Base-by-base conservation (phyloP, 2,329 filamentous ascomycete genomes). In the Rhynchosporium agropyri region DNA sequence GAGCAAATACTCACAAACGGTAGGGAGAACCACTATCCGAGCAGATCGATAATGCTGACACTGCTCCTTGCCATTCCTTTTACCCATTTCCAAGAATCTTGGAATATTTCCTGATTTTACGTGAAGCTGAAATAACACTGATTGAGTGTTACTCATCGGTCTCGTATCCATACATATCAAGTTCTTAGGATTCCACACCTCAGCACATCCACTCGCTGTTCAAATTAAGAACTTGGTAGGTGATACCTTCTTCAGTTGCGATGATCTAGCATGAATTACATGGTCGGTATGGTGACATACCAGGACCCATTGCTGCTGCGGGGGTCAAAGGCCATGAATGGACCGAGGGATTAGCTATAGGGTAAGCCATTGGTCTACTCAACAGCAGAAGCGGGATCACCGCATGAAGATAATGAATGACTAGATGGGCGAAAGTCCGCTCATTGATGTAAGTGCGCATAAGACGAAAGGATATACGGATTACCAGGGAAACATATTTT, bases 131-230 rank as follows among this genome's bases (percentile, higher is more conserved):
- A 10, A 8, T 26, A 26, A 53, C 33, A 38, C 38, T 53, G 1
- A 6, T 4, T 10, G 7, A 53, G 50, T 56, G 53, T 15, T 56
- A 6, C 53, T 56, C 20, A 29, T 46, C 9, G 54, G 50, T 38
- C 31, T 51, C 12, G 45, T 54, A 9, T 38, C 53, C 45, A 62
- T 58, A 46, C 60, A 62, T 6, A 57, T 51, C 26, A 55, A 55
- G 36, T 62, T 54, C 15, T 38, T 54, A 20, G 46, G 46, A 9
- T 53, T 51, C 38, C 53, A 42, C 26, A 26, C 53, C 15, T 43
- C 38, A 6, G 53, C 38, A 1, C 38, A 56, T 10, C n/a, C 38
- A 26, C 38, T 46, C 4, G 42, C 42, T 6, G 13, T 46, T 12
- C 38, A 56, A 46, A n/a, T 26, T n/a, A 5, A 38, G 10, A 28